Evolutionary conservation across 2,329 filamentous ascomycete species (phyloP).

Genomic region (Helotiales sp.): DNA sequence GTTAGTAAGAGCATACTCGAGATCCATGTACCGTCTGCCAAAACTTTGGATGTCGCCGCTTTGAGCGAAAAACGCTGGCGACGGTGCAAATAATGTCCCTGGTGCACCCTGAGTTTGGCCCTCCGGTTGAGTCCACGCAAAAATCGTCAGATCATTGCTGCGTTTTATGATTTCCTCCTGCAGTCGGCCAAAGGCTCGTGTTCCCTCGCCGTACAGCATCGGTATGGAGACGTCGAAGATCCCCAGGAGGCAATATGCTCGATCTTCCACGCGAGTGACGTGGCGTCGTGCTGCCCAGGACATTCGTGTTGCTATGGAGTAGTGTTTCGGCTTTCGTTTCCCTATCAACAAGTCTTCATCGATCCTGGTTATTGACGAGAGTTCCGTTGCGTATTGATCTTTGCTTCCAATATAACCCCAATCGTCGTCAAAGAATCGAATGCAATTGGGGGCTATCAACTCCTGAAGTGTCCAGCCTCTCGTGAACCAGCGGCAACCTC

Average conservation of each 20-base stretch:
- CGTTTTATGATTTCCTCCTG: conserved; percentile 46
- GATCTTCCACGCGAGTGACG: conserved; percentile 44
- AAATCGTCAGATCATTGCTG: conserved; percentile 45
- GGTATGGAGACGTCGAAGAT: conserved; percentile 47
- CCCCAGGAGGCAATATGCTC: conserved; percentile 46
- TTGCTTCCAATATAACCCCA: conserved; percentile 37
- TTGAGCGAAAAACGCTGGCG: background rate
- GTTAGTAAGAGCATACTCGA: conserved; percentile 9
- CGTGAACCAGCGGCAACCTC: conserved; percentile 23
- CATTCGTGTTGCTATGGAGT: conserved; percentile 44
- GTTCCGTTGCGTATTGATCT: conserved; percentile 20
- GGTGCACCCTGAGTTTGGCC: background rate
- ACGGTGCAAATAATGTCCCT: conserved; percentile 2
- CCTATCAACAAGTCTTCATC: conserved; percentile 31
- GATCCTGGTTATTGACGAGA: conserved; percentile 43
- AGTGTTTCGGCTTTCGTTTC: conserved; percentile 25
- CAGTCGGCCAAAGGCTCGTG: conserved; percentile 43
- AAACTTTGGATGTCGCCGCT: background rate
- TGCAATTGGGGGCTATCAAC: conserved; percentile 22
- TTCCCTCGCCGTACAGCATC: conserved; percentile 46
- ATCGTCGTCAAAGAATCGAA: conserved; percentile 36
- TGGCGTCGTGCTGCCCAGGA: conserved; percentile 45
- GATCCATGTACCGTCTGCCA: background rate
- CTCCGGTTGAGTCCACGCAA: conserved; percentile 38
- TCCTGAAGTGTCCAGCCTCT: conserved; percentile 30